Evolutionary conservation across 345 rosid species (phyloP).

Genomic region (Raphanus sativus): DNA sequence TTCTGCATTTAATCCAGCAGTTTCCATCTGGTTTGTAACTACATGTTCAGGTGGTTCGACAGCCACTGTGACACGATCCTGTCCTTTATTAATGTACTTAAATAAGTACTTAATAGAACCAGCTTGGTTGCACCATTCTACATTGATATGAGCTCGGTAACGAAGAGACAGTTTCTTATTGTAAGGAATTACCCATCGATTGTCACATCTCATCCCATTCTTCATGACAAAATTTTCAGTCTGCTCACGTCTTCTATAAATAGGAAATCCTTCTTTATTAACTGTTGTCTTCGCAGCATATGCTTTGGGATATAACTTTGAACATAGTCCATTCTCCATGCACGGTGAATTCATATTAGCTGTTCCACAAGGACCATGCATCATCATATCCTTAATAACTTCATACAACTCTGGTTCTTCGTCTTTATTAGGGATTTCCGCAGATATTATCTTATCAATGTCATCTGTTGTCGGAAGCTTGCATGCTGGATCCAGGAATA

Average conservation of each 20-base stretch:
- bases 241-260: neutral
- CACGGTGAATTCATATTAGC: no score
- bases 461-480: neutral
- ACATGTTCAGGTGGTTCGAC: neutral
- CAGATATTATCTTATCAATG: neutral
- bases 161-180: no score
- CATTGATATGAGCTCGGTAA: no score
- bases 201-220: neutral
- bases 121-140: no score
- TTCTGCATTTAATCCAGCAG: neutral
- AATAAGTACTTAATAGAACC: no score
- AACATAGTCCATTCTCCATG: no score
- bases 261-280: neutral
- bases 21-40: no score
- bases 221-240: neutral
- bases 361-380: no score
- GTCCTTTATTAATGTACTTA: neutral
- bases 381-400: no score
- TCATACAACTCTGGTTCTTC: neutral
- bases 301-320: neutral
- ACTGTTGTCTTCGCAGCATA: neutral
- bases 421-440: neutral
- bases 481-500: neutral
- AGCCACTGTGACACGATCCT: neutral
- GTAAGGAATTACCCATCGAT: neutral